Evolutionary conservation across 257 asterid genomes (phyloP), one percentile per base, ranked within the genome.

Genomic region (Pogostemon cablin): DNA sequence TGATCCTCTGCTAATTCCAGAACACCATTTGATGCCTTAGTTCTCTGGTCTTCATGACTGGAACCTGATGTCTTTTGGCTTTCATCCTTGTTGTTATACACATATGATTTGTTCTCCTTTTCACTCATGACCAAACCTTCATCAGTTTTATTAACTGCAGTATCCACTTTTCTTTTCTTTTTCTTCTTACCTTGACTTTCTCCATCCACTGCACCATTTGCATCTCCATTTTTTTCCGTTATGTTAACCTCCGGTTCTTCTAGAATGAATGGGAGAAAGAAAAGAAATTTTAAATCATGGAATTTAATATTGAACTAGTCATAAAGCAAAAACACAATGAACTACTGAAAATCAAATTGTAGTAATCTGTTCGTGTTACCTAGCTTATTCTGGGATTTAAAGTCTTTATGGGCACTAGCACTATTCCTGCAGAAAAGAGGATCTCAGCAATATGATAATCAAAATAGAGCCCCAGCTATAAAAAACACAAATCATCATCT

Each of bases 181-280:
- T 86, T 85, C 69, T 83, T 89, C 80, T 81, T 82, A 67, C 71
- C 55, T 65, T 34, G 60, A 68, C 40, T 65, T 55, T 78, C 89
- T 68, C 69, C 80, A 44, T 79, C 42, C 11, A 50, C 69, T 2
- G 72, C 59, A 58, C 53, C 63, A 42, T 75, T 71, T 75, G 58
- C 79, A 63, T 41, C 75, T 39, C 71, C 76, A 56, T 50, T 65
- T 35, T 75, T 72, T 60, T 65, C 85, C 66, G 70, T 34, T 8
- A 57, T 48, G 9, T 38, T 78, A 52, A 65, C 70, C 8, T 47
- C 63, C 37, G 41, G 59, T 37, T 57, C 79, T 34, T 53, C 87
- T 82, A 81, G 55, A 73, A 53, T 52, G 9, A 42, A 15, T 38
- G 67, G 32, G 44, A 41, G 38, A 40, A 53, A 32, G 12, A 54